Conservation (phyloP, 2,329 filamentous ascomycete genomes). For the Aphanoascus verrucosus region DNA sequence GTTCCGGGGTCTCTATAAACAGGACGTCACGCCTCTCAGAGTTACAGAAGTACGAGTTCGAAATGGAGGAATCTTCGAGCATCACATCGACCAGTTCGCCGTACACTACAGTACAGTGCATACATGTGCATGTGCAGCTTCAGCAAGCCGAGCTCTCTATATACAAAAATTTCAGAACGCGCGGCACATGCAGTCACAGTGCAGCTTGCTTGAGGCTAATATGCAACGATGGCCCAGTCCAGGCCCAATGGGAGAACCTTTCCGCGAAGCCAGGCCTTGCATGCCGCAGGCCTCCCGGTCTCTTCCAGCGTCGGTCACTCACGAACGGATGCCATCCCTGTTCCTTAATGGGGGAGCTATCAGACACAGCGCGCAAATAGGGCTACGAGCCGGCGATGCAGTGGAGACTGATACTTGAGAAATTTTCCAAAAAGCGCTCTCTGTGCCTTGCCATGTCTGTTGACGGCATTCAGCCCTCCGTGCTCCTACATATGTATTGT, state of each 20-base stretch:
- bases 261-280: neutral
- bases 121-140: neutral
- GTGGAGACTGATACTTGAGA: neutral
- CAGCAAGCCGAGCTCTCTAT: neutral
- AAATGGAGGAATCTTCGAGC: neutral
- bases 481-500: neutral
- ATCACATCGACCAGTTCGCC: neutral
- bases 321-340: constrained; percentile 4
- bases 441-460: neutral
- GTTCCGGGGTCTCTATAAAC: neutral
- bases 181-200: constrained; percentile 9
- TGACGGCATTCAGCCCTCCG: neutral
- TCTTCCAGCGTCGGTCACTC: neutral
- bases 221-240: neutral
- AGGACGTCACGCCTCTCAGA: too few species aligned
- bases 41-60: neutral
- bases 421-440: neutral
- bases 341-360: neutral
- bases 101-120: neutral
- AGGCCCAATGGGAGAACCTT: constrained; percentile 2
- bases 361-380: constrained; percentile 9
- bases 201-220: constrained; percentile 5
- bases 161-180: constrained; percentile 1
- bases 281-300: neutral
- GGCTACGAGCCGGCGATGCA: constrained; percentile 7